Evolutionary conservation across 202 grass and related monocot genomes (phyloP).

Genomic region (Digitaria exilis): DNA sequence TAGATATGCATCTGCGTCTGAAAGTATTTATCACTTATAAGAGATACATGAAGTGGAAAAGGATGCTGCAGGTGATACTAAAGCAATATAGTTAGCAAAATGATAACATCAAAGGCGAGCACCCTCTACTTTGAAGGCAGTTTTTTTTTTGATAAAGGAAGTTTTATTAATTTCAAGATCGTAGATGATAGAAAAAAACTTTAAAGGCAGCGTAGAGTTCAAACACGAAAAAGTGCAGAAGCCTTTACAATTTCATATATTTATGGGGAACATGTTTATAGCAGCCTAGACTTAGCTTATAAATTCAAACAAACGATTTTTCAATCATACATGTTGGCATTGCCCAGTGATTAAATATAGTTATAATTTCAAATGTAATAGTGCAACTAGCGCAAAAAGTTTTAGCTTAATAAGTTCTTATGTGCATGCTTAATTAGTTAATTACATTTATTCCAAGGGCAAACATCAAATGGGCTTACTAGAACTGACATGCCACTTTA

Average conservation of each 20-base stretch:
- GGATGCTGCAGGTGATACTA: neutral
- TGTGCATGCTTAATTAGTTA: neutral
- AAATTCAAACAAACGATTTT: neutral
- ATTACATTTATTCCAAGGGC: slow-evolving; percentile 4
- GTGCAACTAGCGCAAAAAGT: neutral
- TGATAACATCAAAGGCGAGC: slow-evolving; percentile 3
- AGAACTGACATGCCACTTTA: slow-evolving; percentile 47
- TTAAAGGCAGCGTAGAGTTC: neutral
- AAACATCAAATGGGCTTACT: slow-evolving; percentile 34
- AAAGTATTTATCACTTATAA: slow-evolving; percentile 23
- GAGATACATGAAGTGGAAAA: neutral
- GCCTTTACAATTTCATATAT: neutral
- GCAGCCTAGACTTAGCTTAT: neutral
- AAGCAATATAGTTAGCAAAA: neutral
- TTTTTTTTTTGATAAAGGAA: too few relatives aligned
- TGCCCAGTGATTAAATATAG: neutral
- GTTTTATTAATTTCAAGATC: too few relatives aligned
- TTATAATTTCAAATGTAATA: neutral
- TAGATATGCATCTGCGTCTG: slow-evolving; percentile 30
- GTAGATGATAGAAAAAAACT: neutral
- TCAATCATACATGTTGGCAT: neutral
- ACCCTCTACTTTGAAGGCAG: neutral
- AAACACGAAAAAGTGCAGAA: neutral
- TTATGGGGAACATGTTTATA: neutral
- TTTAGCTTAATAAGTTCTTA: neutral